Evolutionary conservation across 1,139 yeast genomes (phyloP), one percentile per base, ranked within the genome.

Genomic region (Suhomyces ambrosiae): DNA sequence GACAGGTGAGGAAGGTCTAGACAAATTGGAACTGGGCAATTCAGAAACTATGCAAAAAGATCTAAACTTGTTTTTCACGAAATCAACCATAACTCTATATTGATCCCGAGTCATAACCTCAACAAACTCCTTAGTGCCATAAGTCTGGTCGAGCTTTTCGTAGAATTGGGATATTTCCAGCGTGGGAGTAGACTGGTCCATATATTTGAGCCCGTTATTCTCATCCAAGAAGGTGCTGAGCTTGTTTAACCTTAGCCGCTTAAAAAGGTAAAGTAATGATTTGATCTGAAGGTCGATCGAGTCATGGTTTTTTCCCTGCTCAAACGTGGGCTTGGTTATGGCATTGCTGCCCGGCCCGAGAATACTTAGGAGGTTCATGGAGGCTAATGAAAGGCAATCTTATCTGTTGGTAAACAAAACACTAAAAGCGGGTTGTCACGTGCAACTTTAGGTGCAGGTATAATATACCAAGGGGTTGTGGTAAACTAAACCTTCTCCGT

Each of bases 1-100:
- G 3, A 45, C 42, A 2, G 59, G 57, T 11, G 54, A 47, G 4
- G 41, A 33, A 3, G 59, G 52, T 12, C 57, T 37, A 7, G 52
- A 45, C 17, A 53, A 35, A 7, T 41, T 49, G 7, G 47, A 48
- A 22, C 53, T 56, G 5, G 87, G 85, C 4, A 45, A 46, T 16
- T 63, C 78, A 5, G 79, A 61, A 21, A 82, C 56, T 5, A 82
- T 68, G 49, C 85, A 74, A 50, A 74, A 55, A 2, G 85, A 65
- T 34, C 90, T 64, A 53, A 81, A 82, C 56, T 79, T 76, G 61
- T 82, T 82, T 52, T 80, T 81, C 30, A 66, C 56, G 71, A 79
- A 82, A 54, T 82, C 89, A 21, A 80, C 71, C 40, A 81, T 62
- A 14, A 82, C 77, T 23, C 87, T 65, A 51, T 80, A 79, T 40